A percentile compares a stretch with the other conserved stretches of the same genome.
Conservation (phyloP, 2,329 filamentous ascomycete genomes). For the Drechslerella dactyloides region DNA sequence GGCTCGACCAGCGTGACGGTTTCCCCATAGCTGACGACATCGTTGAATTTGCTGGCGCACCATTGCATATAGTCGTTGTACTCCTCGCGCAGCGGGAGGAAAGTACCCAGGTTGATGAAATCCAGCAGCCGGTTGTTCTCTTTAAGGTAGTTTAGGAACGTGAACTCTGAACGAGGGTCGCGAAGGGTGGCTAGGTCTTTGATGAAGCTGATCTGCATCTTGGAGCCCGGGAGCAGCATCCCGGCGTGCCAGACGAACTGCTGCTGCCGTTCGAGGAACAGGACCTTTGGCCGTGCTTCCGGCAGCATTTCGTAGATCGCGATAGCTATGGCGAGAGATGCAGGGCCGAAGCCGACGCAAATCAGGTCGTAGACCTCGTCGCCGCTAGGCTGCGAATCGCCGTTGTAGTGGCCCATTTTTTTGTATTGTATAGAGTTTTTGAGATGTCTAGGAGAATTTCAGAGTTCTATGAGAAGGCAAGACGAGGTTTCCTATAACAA, state of each 20-base stretch:
- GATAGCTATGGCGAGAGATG: constrained; percentile 85
- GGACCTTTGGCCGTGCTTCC: constrained; percentile 71
- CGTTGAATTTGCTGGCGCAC: constrained; percentile 80
- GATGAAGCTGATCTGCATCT: constrained; percentile 98
- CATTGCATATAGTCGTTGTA: constrained; percentile 96
- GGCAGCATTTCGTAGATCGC: constrained; percentile 79
- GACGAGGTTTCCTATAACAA: constrained; percentile 3
- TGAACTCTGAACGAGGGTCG: constrained; percentile 87
- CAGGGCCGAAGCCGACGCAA: constrained; percentile 91
- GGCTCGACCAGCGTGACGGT: constrained; percentile 77
- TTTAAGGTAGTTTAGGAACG: constrained; percentile 93
- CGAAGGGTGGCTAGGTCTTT: constrained; percentile 92
- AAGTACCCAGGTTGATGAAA: constrained; percentile 89
- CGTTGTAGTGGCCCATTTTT: constrained; percentile 42
- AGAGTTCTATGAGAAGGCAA: neutral
- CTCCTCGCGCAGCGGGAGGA: constrained; percentile 82
- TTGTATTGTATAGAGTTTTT: constrained; percentile 1
- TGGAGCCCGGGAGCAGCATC: constrained; percentile 90
- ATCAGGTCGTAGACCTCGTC: constrained; percentile 77
- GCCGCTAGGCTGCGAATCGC: constrained; percentile 11
- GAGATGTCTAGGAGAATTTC: neutral
- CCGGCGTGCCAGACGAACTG: constrained; percentile 91
- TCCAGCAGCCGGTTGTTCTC: constrained; percentile 79
- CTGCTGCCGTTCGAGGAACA: constrained; percentile 85
- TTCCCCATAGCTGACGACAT: constrained; percentile 75